Conservation (phyloP, 108 stramenopile genomes). For the Skeletonema marinoi region DNA sequence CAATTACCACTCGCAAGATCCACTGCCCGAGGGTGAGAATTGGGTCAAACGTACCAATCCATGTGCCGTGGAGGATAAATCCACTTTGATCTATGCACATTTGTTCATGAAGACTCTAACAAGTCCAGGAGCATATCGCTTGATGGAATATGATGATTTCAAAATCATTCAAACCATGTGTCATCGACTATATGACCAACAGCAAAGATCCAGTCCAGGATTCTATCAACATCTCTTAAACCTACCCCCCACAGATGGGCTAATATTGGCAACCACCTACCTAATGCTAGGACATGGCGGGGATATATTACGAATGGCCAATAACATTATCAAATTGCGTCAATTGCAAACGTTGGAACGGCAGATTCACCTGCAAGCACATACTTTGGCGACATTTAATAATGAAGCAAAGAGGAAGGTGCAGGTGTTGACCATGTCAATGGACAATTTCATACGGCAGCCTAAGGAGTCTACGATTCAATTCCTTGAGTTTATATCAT, state of each 20-base stretch:
- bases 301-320: not conserved
- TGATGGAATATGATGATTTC: not conserved
- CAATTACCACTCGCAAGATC: not conserved
- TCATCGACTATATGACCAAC: not conserved
- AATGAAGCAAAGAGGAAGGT: not conserved
- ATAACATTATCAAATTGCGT: not conserved
- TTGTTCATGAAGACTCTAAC: not conserved
- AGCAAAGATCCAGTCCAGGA: not conserved
- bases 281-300: not conserved
- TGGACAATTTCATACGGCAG: not conserved
- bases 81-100: not conserved
- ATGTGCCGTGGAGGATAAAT: not conserved
- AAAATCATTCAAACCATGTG: not conserved
- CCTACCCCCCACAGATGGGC: not conserved
- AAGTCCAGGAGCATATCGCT: not conserved
- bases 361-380: not conserved
- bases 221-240: not conserved
- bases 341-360: not conserved
- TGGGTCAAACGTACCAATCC: not conserved
- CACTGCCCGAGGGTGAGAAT: not conserved
- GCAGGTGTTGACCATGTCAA: not conserved
- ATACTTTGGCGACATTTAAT: not conserved
- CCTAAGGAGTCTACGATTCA: not conserved
- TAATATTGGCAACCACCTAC: not conserved
- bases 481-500: not conserved